These are phyloP conservation scores for Plantago coronopus DNA, from an alignment of 305 asterid genomes.

Conservation along the genomic window DNA sequence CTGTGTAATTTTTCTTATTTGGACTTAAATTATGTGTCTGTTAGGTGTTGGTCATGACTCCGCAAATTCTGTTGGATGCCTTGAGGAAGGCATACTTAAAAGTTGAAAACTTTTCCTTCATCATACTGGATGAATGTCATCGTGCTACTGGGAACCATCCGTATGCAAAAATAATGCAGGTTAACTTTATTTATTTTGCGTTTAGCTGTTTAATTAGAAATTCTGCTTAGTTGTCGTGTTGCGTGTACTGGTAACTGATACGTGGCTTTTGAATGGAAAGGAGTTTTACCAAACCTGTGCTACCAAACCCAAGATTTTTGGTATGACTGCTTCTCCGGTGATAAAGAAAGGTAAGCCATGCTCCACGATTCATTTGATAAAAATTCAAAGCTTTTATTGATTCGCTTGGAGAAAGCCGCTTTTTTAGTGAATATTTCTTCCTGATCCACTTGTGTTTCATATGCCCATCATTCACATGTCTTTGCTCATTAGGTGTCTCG, in stretches of 20 bases:
- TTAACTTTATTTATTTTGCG: conserved; percentile 20
- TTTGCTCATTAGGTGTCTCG: conserved; percentile 40
- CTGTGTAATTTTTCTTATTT: background rate
- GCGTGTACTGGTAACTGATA: conserved; percentile 15
- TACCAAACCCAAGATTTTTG: conserved; percentile 62
- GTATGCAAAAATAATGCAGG: conserved; percentile 74
- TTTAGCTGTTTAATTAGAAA: background rate
- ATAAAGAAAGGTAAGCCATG: conserved; percentile 48
- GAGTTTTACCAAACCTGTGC: conserved; percentile 58
- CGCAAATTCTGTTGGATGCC: conserved; percentile 74
- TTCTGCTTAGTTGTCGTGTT: background rate
- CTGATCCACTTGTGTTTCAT: conserved; percentile 10
- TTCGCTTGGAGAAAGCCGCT: background rate
- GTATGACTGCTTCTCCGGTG: conserved; percentile 68
- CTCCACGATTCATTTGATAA: background rate
- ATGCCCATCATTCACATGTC: conserved; percentile 14
- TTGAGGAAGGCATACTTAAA: conserved; percentile 57
- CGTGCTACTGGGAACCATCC: conserved; percentile 84
- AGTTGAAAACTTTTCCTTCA: conserved; percentile 44
- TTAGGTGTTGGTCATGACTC: conserved; percentile 91
- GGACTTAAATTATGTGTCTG: conserved; percentile 8
- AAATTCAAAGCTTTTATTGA: background rate
- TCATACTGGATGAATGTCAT: conserved; percentile 82
- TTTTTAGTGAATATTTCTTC: background rate
- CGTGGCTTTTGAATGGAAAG: conserved; percentile 37